Base-by-base conservation (phyloP, 2,329 filamentous ascomycete species). In the Verticillium nonalfalfae region DNA sequence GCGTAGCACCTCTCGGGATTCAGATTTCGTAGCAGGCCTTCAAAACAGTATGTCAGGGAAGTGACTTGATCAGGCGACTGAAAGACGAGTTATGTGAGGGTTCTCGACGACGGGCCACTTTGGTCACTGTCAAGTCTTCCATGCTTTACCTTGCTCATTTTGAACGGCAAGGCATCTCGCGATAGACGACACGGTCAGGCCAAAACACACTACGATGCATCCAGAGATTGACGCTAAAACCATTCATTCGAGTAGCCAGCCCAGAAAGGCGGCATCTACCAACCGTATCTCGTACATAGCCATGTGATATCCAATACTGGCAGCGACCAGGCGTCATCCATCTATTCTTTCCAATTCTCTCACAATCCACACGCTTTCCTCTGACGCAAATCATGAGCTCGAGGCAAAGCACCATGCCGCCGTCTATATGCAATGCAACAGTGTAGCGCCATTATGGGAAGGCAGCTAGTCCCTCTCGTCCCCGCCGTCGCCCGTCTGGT, bases 361-460 rank as follows among this genome's bases (percentile, higher is more conserved):
- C 39, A 40, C 15, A 21, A 11, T n/a, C 45, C 45, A 9, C 45
- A 21, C 7, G 18, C 45, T n/a, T 50, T n/a, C 45, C 11, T 18
- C 45, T 50, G n/a, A 50, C 7, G 39, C 18, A 3, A 36, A 36
- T 9, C 35, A 13, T 10, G 35, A 36, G 35, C 45, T 50, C 18
- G 18, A 50, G 45, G 7, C n/a, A 50, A 50, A 26, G n/a, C 60
- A 13, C 40, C 45, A 26, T 55, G 39, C 62, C 65, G 67, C 72
- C 69, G 68, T 77, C 73, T 77, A 76, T 76, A 76, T 75, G 74
- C 72, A 75, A 71, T 70, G 33, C 54, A 56, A 56, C 6, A 56
- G 54, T 50, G n/a, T 50, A 50, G 45, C 45, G 18, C n/a, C n/a
- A 13, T 39, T n/a, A 35, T 34, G 7, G 18, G 3, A 10, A 21